phyloP scores from a whole-genome alignment of 2,329 filamentous ascomycete species.

The Nigrospora oryzae region DNA sequence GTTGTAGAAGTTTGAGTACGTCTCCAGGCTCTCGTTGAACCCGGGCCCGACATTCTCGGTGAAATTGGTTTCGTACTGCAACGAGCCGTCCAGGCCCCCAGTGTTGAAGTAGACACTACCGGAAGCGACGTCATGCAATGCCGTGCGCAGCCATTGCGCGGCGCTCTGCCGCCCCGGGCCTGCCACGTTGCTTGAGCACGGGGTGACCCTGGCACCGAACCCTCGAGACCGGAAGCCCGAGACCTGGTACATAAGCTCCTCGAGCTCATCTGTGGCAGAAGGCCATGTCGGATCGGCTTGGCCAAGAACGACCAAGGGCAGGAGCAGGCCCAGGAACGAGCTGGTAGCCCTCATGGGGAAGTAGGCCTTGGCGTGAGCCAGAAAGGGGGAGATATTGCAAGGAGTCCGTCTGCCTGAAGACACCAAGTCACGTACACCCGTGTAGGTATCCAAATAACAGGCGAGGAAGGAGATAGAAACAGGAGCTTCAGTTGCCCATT shows the following conservation, averaged over 20 bases:
- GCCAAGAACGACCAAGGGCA: constrained; percentile 3
- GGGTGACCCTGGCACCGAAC: constrained; percentile 48
- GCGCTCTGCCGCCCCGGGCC: constrained; percentile 48
- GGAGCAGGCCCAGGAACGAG: too few relatives aligned
- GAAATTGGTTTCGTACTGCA: constrained; percentile 48
- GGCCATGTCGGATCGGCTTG: constrained; percentile 52
- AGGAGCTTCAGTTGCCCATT: too few relatives aligned
- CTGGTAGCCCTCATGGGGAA: too few relatives aligned
- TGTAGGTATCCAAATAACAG: too few relatives aligned
- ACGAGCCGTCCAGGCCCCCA: constrained; percentile 51
- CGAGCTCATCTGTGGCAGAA: constrained; percentile 48
- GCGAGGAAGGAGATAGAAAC: too few relatives aligned
- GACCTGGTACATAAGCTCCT: constrained; percentile 55
- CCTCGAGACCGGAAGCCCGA: constrained; percentile 43
- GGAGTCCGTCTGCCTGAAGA: too few relatives aligned
- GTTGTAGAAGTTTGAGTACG: constrained; percentile 45
- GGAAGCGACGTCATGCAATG: constrained; percentile 55
- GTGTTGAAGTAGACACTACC: constrained; percentile 35
- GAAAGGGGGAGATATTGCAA: too few relatives aligned
- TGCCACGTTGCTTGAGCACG: constrained; percentile 44
- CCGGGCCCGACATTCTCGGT: constrained; percentile 49
- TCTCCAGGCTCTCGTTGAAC: constrained; percentile 43
- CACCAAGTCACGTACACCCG: too few relatives aligned
- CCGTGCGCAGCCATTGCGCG: constrained; percentile 53
- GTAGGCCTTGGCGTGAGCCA: too few relatives aligned